Conservation (phyloP, 2,329 filamentous ascomycete genomes). For the Cadophora gregata region DNA sequence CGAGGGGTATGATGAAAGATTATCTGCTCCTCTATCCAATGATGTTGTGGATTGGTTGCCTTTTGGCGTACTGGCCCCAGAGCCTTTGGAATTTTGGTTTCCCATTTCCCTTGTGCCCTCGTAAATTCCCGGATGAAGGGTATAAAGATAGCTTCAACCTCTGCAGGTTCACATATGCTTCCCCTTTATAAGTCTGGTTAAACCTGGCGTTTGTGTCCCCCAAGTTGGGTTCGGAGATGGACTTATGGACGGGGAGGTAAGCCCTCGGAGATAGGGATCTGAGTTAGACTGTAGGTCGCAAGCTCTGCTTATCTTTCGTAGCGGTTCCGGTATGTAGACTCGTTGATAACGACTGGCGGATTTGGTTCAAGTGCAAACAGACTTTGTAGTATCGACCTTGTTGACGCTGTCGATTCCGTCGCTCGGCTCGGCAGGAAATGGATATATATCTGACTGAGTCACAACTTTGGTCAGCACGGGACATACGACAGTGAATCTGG, state of each 20-base stretch:
- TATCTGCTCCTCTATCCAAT: constrained; percentile 38
- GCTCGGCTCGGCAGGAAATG: constrained; percentile 22
- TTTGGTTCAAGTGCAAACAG: neutral
- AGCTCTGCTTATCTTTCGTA: neutral
- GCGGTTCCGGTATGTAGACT: neutral
- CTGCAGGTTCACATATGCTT: neutral
- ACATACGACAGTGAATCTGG: neutral
- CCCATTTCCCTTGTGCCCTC: constrained; percentile 63
- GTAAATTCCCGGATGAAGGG: neutral
- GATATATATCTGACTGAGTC: constrained; percentile 24
- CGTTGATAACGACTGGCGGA: neutral
- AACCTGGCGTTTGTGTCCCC: constrained; percentile 1
- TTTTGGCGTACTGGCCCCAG: constrained; percentile 40
- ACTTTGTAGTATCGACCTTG: neutral
- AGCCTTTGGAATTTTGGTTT: constrained; percentile 68
- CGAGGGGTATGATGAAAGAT: constrained; percentile 84
- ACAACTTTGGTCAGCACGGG: constrained; percentile 26
- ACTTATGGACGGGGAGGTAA: constrained; percentile 11
- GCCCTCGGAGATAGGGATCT: constrained; percentile 25
- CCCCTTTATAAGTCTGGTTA: neutral
- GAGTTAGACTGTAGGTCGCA: neutral
- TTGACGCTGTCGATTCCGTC: constrained; percentile 7
- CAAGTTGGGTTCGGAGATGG: constrained; percentile 4
- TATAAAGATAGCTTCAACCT: neutral
- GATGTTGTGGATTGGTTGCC: constrained; percentile 41